A percentile compares a stretch with the other conserved stretches of the same genome.
phyloP scores from a whole-genome alignment of 108 stramenopile species.

The Cyclotella baltica region DNA sequence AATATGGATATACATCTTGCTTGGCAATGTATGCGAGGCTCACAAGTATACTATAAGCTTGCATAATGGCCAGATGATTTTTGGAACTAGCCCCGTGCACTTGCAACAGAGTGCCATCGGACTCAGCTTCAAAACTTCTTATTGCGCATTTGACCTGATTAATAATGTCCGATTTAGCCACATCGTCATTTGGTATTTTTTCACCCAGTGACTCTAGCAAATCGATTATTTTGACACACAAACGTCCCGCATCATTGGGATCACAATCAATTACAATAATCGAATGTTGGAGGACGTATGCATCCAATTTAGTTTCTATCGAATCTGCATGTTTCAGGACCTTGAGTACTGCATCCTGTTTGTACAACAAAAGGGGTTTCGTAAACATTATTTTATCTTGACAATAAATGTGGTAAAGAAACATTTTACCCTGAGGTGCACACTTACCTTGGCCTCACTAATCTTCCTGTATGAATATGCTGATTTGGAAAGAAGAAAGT shows the following conservation, averaged over 20 bases:
- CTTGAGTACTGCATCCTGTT: slow-evolving; percentile 5
- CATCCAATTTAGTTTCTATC: slow-evolving; percentile 36
- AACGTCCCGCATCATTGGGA: background rate
- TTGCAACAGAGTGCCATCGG: slow-evolving; percentile 21
- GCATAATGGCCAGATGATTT: slow-evolving; percentile 4
- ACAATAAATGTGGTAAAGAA: too few species aligned
- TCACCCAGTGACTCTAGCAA: slow-evolving; percentile 43
- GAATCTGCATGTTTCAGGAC: slow-evolving; percentile 15
- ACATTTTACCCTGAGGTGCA: too few species aligned
- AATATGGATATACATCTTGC: slow-evolving; percentile 19
- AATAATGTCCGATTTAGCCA: background rate
- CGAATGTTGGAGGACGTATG: slow-evolving; percentile 20
- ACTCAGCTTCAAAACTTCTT: background rate
- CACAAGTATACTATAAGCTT: slow-evolving; percentile 22
- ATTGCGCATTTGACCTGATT: slow-evolving; percentile 12
- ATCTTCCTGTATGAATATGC: slow-evolving; percentile 7
- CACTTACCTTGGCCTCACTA: slow-evolving; percentile 10
- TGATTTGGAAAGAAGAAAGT: background rate
- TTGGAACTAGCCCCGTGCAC: slow-evolving; percentile 25
- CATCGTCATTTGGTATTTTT: slow-evolving; percentile 23
- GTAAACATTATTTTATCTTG: background rate
- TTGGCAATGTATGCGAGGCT: slow-evolving; percentile 8
- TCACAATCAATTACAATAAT: background rate
- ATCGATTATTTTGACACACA: slow-evolving; percentile 19
- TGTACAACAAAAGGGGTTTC: background rate